Base-by-base conservation (phyloP, 768 basidiomycete species). In the Chalciporus piperatus region DNA sequence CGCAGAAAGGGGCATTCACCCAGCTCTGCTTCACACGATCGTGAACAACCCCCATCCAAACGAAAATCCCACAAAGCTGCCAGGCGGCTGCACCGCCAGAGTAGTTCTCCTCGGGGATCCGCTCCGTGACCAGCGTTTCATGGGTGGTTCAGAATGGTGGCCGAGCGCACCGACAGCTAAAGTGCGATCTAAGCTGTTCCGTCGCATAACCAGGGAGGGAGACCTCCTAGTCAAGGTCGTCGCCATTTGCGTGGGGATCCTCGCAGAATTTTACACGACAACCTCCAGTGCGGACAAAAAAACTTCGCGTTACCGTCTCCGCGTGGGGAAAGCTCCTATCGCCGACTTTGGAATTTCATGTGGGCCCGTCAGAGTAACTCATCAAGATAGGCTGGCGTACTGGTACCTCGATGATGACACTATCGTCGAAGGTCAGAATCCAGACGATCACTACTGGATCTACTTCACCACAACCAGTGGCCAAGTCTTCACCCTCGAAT, bases 371-470 rank as follows among this genome's bases (percentile, higher is more conserved):
- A 47, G 60, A 1, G 75, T 77, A 10, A 70, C 57, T 22, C 32
- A 41, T 6, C 63, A 72, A 43, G 73, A 77, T 57, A 63, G 59
- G 41, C 59, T 78, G 13, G 68, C 68, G 6, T 77, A 74, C 59
- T 61, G 60, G 10, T 40, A 46, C 22, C 38, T 56, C 17, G 38
- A 60, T 9, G 59, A 64, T 3, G 45, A 59, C 7, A 58, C 50
- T 1, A 64, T 72, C 27, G 41, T 51, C 20, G 61, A 62, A 41
- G 71, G 74, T 4, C 76, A 77, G 44, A 70, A 76, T 54, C 74
- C 76, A 1, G 52, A 72, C 23, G 72, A 77, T 17, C 77, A 78
- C 52, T 77, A 77, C 54, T 78, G 77, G 76, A 64, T 78, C 8
- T 80, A 76, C 55, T 78, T 79, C 68, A 74, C 59, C 8, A 76